Percentiles rank a stretch among this genome's conserved stretches.
Evolutionary conservation across 768 basidiomycete species (phyloP).

Genomic region (Sarcomyxa edulis): DNA sequence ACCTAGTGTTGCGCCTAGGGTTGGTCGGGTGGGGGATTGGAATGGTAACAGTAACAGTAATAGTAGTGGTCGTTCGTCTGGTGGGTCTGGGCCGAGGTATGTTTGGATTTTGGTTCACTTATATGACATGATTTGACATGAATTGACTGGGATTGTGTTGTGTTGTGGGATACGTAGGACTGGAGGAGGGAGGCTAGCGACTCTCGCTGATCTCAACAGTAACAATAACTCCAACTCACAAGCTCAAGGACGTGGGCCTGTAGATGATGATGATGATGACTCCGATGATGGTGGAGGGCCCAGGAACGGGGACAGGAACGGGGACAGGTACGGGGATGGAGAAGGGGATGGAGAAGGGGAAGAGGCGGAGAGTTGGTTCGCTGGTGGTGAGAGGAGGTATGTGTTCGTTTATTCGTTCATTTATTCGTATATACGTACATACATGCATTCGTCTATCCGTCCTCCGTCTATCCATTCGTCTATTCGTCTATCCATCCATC

Average conservation of each 20-base stretch:
- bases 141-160: not conserved
- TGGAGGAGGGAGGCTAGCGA: not conserved
- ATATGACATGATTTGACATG: not conserved
- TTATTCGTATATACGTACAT: too few species aligned
- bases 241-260: too few species aligned
- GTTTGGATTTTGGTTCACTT: not conserved
- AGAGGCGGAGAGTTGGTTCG: constrained; percentile 72
- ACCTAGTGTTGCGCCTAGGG: constrained; percentile 30
- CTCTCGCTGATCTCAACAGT: not conserved
- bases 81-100: constrained; percentile 1
- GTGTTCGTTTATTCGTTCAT: constrained; percentile 1
- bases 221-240: too few species aligned
- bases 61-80: too few species aligned
- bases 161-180: not conserved
- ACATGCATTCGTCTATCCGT: too few species aligned
- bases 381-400: constrained; percentile 93
- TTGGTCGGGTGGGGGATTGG: constrained; percentile 46
- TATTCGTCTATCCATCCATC: too few species aligned
- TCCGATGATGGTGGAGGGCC: too few species aligned
- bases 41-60: too few species aligned
- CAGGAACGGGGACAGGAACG: constrained; percentile 12
- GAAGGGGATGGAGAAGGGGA: constrained; percentile 48
- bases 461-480: too few species aligned
- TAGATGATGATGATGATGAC: constrained; percentile 8
- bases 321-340: constrained; percentile 32